Base-by-base conservation (phyloP, 257 asterid genomes). In the Thymus quinquecostatus region DNA sequence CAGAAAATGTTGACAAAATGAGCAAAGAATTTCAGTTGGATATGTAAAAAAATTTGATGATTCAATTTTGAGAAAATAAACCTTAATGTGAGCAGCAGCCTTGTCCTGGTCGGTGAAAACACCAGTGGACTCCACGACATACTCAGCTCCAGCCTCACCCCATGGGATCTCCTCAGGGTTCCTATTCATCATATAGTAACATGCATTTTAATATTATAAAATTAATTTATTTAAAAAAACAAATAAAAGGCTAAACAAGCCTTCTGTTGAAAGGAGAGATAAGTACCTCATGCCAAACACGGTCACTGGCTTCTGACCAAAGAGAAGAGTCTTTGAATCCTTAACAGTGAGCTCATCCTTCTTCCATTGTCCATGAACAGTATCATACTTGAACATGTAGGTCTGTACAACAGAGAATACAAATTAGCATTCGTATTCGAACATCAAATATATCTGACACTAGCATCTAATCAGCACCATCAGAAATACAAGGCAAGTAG, bases 141-240 rank as follows among this genome's bases (percentile, higher is more conserved):
- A 92, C 2, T 92, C 98, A 72, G 98, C 98, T 77, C 97, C 96
- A 56, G 86, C 86, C 75, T 84, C 83, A 38, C 79, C 94, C 98
- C 97, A 89, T 41, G 96, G 97, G 76, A 92, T 92, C 81, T 92
- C 97, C 81, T 92, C 97, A 1, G 97, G 98, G 76, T 90, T 92
- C 85, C 98, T 92, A 73, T 40, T 53, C 69, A 44, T 51, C 21
- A 48, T 30, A 68, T 34, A 30, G n/a, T 21, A 9, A 75, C 41
- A 58, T 14, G 48, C 13, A 54, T 9, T 40, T 28, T 67, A 38
- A 4, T 38, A 38, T 38, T 4, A 38, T 38, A 38, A 38, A 38
- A 38, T 21, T 21, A 21, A 3, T 36, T 36, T 36, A 36, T 2
- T 8, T 33, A 75, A 13, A 11, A 27, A 70, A 6, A 64, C 30